Percentiles rank a stretch among this genome's conserved stretches.
Conservation (phyloP, 1,284 basidiomycete species). For the Boletus sp. region DNA sequence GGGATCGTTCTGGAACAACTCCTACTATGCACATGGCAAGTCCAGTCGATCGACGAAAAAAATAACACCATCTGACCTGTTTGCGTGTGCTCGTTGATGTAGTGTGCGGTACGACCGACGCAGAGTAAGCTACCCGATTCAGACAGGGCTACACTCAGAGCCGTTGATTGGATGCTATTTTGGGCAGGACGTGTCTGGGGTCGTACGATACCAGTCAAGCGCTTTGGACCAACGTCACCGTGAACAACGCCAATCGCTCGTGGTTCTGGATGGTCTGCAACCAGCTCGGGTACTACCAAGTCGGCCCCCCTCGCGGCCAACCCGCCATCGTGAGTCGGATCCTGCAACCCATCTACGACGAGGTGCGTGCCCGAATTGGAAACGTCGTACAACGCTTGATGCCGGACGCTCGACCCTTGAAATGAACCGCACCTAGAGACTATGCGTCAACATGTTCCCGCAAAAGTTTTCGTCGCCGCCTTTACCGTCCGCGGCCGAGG, state of each 20-base stretch:
- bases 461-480: constrained; percentile 46
- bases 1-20: constrained; percentile 48
- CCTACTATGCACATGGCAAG: constrained; percentile 37
- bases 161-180: background rate
- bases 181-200: constrained; percentile 44
- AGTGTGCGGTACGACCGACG: constrained; percentile 39
- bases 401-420: too few species aligned
- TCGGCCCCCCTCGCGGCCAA: constrained; percentile 48
- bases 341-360: constrained; percentile 53
- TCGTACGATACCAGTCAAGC: constrained; percentile 39
- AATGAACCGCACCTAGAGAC: too few species aligned
- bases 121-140: constrained; percentile 32
- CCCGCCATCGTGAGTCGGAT: constrained; percentile 59
- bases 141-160: background rate
- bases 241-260: constrained; percentile 41
- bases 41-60: background rate
- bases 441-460: constrained; percentile 60
- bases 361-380: too few species aligned
- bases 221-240: constrained; percentile 38
- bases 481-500: constrained; percentile 37
- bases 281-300: constrained; percentile 63
- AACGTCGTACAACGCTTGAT: too few species aligned
- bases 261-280: constrained; percentile 58
- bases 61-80: background rate
- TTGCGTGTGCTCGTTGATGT: background rate